These are phyloP conservation scores for Arthroderma sp. DNA, from an alignment of 2,329 filamentous ascomycete species.

Conservation along the genomic window DNA sequence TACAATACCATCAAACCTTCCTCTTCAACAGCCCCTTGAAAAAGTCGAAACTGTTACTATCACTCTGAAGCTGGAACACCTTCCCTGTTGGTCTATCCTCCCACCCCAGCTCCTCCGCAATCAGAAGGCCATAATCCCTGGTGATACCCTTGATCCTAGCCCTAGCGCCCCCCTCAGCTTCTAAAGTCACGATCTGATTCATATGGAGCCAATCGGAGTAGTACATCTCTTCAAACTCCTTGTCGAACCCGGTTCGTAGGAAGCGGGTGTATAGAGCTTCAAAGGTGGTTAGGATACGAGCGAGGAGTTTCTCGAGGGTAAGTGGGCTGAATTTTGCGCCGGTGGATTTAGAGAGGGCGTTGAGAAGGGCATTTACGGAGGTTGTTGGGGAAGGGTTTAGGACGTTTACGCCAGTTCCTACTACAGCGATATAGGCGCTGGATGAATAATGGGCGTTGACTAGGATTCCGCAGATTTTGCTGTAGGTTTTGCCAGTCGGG, in stretches of 20 bases:
- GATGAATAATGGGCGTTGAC: conserved; percentile 74
- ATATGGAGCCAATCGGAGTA: conserved; percentile 79
- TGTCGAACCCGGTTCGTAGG: conserved; percentile 59
- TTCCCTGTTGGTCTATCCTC: conserved; percentile 63
- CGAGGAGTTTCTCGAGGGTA: conserved; percentile 66
- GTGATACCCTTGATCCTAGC: conserved; percentile 80
- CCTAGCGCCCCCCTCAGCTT: conserved; percentile 61
- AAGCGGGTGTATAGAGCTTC: conserved; percentile 68
- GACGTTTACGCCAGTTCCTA: conserved; percentile 78
- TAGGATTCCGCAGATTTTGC: conserved; percentile 87
- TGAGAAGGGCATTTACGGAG: conserved; percentile 61
- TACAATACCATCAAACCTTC: conserved; percentile 43
- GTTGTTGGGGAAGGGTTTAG: conserved; percentile 76
- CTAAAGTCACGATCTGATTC: conserved; percentile 59
- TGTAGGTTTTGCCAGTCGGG: conserved; percentile 42
- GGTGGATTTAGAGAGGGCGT: conserved; percentile 17
- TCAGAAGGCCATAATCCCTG: conserved; percentile 75
- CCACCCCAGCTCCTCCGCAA: conserved; percentile 67
- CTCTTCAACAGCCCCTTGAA: conserved; percentile 75
- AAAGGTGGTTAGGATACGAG: conserved; percentile 63
- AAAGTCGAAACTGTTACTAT: conserved; percentile 98
- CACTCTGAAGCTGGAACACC: conserved; percentile 76
- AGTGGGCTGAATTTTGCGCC: conserved; percentile 39
- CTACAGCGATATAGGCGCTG: conserved; percentile 68
- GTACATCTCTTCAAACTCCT: conserved; percentile 60